A percentile compares a stretch with the other conserved stretches of the same genome.
Evolutionary conservation across 2,329 filamentous ascomycete genomes (phyloP).

Genomic region (Fusarium papillatum): DNA sequence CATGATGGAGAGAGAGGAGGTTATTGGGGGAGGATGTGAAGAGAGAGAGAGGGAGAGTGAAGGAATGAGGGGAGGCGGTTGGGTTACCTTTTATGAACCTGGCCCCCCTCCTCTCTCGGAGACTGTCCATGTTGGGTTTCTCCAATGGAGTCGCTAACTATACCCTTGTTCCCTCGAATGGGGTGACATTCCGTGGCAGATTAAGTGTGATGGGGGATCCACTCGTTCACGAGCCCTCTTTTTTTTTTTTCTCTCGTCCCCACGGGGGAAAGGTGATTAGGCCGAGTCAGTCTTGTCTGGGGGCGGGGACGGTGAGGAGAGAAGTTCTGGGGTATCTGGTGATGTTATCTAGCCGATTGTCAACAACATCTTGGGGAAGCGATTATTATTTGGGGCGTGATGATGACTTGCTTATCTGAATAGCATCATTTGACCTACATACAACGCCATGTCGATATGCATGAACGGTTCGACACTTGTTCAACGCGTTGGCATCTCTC

Average conservation of each 20-base stretch:
- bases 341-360: neutral
- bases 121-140: neutral
- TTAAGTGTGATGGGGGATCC: slow-evolving; percentile 6
- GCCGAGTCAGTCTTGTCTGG: neutral
- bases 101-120: neutral
- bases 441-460: neutral
- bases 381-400: neutral
- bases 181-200: slow-evolving; percentile 4
- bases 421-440: neutral
- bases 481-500: neutral
- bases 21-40: neutral
- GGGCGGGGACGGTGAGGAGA: slow-evolving; percentile 5
- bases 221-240: neutral
- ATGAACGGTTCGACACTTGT: neutral
- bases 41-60: neutral
- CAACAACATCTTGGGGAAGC: neutral
- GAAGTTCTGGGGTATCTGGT: neutral
- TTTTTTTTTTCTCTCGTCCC: neutral
- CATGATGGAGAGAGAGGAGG: neutral
- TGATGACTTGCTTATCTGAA: neutral
- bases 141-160: neutral
- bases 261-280: slow-evolving; percentile 3
- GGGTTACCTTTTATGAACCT: neutral
- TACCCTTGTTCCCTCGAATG: slow-evolving; percentile 4
- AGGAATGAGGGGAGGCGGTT: neutral